phyloP scores from a whole-genome alignment of 139 green algal genomes.

The Parachlorella kessleri region DNA sequence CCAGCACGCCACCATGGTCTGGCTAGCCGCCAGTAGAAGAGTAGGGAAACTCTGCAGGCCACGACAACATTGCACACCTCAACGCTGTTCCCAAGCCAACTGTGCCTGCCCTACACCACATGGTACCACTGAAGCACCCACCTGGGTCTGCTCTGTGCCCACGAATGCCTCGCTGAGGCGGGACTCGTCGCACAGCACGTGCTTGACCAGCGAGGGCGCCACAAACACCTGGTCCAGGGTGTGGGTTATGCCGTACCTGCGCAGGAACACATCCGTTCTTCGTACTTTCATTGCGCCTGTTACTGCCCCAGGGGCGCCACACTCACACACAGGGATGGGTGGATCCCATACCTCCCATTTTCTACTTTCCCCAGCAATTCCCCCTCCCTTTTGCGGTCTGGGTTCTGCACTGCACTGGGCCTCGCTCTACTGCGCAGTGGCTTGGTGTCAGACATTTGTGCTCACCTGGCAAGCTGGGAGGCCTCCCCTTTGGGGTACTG shows the following conservation, averaged over 20 bases:
- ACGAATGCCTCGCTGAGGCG: constrained; percentile 47
- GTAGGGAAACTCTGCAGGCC: no score
- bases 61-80: no score
- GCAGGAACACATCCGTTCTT: neutral
- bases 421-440: neutral
- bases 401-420: neutral
- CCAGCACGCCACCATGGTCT: no score
- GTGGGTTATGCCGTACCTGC: constrained; percentile 62
- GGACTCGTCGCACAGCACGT: constrained; percentile 53
- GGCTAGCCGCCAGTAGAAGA: no score
- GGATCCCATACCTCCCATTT: no score
- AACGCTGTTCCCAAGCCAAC: neutral
- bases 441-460: no score
- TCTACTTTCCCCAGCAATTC: no score
- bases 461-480: constrained; percentile 27
- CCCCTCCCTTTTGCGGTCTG: neutral
- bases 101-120: constrained; percentile 11
- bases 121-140: no score
- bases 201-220: constrained; percentile 73
- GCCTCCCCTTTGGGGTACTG: constrained; percentile 32
- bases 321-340: no score
- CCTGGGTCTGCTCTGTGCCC: constrained; percentile 1
- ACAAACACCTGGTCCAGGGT: constrained; percentile 81
- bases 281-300: no score
- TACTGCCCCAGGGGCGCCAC: no score